Percentiles rank a stretch among this genome's conserved stretches.
Conservation (phyloP, 768 basidiomycete genomes). For the Kwoniella bestiolae region DNA sequence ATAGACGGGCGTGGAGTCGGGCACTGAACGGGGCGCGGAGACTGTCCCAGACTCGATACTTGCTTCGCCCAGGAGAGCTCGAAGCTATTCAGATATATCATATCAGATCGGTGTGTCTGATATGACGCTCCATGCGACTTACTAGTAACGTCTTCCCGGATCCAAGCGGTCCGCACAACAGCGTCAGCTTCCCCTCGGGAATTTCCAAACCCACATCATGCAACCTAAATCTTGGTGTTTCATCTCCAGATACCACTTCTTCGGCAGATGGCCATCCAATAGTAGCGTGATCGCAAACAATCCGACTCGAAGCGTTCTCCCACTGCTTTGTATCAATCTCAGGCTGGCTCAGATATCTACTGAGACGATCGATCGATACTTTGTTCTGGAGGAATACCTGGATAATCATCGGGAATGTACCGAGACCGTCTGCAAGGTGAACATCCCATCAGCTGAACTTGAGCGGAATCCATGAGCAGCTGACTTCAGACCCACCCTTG, state of each 20-base stretch:
- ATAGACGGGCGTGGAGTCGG: slow-evolving; percentile 33
- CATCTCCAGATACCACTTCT: neutral
- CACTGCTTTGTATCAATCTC: slow-evolving; percentile 30
- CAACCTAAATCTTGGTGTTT: slow-evolving; percentile 37
- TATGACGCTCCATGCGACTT: slow-evolving; percentile 8
- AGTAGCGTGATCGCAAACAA: slow-evolving; percentile 31
- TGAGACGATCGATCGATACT: slow-evolving; percentile 47
- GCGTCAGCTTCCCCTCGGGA: slow-evolving; percentile 37
- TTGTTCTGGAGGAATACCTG: slow-evolving; percentile 30
- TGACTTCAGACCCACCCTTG: slow-evolving; percentile 24
- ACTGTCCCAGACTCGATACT: slow-evolving; percentile 32
- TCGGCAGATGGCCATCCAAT: slow-evolving; percentile 44
- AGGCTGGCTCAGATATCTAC: slow-evolving; percentile 38
- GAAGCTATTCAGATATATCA: slow-evolving; percentile 30
- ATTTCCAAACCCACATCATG: slow-evolving; percentile 37
- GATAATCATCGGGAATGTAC: slow-evolving; percentile 30
- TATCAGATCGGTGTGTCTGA: neutral
- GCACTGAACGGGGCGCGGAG: slow-evolving; percentile 33
- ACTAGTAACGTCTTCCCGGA: slow-evolving; percentile 55
- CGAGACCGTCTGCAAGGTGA: slow-evolving; percentile 12
- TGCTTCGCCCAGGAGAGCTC: slow-evolving; percentile 51
- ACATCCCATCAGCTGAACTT: too few relatives aligned
- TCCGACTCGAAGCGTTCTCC: slow-evolving; percentile 2
- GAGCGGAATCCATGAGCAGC: too few relatives aligned
- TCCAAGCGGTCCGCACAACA: slow-evolving; percentile 53